Evolutionary conservation across 768 basidiomycete species (phyloP), one percentile per base, ranked within the genome.

Genomic region (Arthromyces matolae): DNA sequence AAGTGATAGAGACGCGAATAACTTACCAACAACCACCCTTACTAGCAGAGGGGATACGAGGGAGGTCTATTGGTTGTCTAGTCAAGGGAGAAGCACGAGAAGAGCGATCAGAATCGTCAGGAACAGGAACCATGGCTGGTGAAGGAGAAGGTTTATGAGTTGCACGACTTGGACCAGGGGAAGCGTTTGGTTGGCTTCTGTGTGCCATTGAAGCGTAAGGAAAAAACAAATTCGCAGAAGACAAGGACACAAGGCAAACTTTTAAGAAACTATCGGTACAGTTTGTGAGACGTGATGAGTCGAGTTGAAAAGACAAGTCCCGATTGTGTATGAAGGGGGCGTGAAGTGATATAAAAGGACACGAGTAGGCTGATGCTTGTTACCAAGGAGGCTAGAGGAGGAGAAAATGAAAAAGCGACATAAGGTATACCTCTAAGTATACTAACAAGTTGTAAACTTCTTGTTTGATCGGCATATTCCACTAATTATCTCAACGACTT

Each of bases 11-110:
- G 45, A 32, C 31, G 49, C 27, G 54, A 45, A 12, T n/a, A 4
- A 75, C 86, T 60, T 62, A 88, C 87, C 87, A 89, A 68, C 87
- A 89, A 35, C 87, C 87, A 53, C 86, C 86, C 66, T 82, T 84
- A 50, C 82, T 78, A 38, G 79, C 75, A 12, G 77, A 73, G 35
- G 71, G 65, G 40, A 71, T 72, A 42, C 79, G 76, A 51, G 79
- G 75, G 42, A 78, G 71, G 61, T 79, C 78, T 33, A 71, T 66
- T 13, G 73, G 67, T 39, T 71, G 65, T 50, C 70, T 73, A 53
- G 63, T 73, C n/a, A n/a, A n/a, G 8, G 79, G 78, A 12, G 78
- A 79, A n/a, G 69, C 64, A 8, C 71, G 67, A 5, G 67, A 57
- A 55, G 71, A 71, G 36, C 57, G 57, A 25, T 61, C 56, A 43